A percentile compares a stretch with the other conserved stretches of the same genome.
Conservation (phyloP, 2,329 filamentous ascomycete species). For the Diplocarpon rosae region DNA sequence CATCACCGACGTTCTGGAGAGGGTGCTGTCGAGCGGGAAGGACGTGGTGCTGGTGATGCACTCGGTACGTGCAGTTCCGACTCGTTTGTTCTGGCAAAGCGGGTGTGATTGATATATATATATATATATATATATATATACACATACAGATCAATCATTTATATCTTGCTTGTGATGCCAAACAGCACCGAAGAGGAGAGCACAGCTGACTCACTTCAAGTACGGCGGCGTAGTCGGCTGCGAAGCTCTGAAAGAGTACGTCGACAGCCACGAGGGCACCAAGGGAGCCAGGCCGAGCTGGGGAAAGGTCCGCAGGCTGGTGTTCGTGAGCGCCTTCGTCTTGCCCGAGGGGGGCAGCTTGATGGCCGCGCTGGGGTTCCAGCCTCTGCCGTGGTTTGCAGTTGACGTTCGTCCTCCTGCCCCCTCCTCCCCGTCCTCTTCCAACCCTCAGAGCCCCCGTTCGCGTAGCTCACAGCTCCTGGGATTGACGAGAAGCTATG, state of each 20-base stretch:
- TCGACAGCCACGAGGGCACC: slow-evolving; percentile 18
- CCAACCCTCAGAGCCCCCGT: background rate
- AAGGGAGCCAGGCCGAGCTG: slow-evolving; percentile 24
- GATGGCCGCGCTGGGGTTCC: slow-evolving; percentile 5
- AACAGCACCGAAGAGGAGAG: no score
- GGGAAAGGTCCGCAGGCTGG: slow-evolving; percentile 26
- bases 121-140: no score
- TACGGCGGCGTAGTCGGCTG: slow-evolving; percentile 30
- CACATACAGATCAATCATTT: no score
- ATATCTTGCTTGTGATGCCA: no score
- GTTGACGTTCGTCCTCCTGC: slow-evolving; percentile 9
- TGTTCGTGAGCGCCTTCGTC: slow-evolving; percentile 13
- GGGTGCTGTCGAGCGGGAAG: slow-evolving; percentile 29
- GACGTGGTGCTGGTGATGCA: slow-evolving; percentile 32
- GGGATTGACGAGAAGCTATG: no score
- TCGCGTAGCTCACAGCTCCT: no score
- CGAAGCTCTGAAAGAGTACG: slow-evolving; percentile 27
- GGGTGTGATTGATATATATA: no score
- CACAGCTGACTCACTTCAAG: no score
- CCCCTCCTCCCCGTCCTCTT: background rate
- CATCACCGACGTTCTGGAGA: slow-evolving; percentile 26
- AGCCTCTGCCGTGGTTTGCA: slow-evolving; percentile 12
- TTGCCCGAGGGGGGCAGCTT: slow-evolving; percentile 14
- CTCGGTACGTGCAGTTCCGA: no score
- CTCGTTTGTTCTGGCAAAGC: no score